Base-by-base conservation (phyloP, 306 rosid species). In the Hippophae tibetana region DNA sequence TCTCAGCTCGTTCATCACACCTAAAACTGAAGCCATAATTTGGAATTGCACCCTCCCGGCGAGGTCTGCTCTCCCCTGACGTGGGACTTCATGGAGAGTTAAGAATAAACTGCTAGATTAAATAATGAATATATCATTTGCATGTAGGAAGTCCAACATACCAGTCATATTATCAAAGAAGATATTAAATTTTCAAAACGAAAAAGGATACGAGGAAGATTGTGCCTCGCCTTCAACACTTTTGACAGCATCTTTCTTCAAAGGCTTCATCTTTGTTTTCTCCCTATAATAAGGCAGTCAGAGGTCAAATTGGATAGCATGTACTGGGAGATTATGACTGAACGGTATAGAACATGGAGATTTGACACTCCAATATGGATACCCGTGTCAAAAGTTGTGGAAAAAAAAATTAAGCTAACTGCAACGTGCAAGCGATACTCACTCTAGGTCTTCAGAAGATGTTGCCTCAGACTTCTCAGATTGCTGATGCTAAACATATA, bases 1-100 rank as follows among this genome's bases (percentile, higher is more conserved):
- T 89, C 74, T 80, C 89, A 77, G 99, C 99, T 68, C 99, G 83
- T 70, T 89, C 94, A 72, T 84, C 83, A 66, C 99, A 93, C 84
- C 44, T 89, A 81, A 93, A 93, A 73, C 87, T 93, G 83, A 93
- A 93, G 55, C 86, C 94, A 74, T 89, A 93, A 48, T 86, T 86
- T 46, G 99, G 99, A 71, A 89, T 89, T 54, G 77, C 53, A 52
- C 94, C 94, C 12, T 56, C 63, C 79, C 76, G 84, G 40, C 60
- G 81, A 59, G 81, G 58, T 69, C 82, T 89, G 31, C 53, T 77
- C 54, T 89, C 96, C 71, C 73, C 94, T 67, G 81, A 77, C 9
- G 76, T 73, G 52, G 90, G 84, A 74, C 89, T 86, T 74, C 78
- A 62, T 72, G 8, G 11, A 64, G 38, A 53, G 72, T 92, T 55